Base-by-base conservation (phyloP, 371 early-diverging fungal genomes). In the Choanephora cucurbitarum region DNA sequence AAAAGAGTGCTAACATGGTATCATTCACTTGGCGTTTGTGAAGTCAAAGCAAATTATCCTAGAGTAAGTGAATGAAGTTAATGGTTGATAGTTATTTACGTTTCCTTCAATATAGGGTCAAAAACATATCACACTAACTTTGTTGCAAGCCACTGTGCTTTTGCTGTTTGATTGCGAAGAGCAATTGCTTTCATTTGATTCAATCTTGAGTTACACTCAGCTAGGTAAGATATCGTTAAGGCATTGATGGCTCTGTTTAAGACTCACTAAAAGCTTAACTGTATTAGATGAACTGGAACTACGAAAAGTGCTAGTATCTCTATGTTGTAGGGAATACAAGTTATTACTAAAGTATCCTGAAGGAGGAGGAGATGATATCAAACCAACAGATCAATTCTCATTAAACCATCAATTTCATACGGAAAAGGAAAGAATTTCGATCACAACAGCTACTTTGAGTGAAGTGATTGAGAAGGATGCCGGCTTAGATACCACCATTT, bases 1-100 rank as follows among this genome's bases (percentile, higher is more conserved):
- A 89, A 91, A 14, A 82, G 93, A 53, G 76, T 84, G 9, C 67
- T 98, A 42, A 86, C 86, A 37, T 97, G 95, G 95, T 91, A 92
- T 62, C 86, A 91, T 58, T 77, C 85, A 3, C 79, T 96, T 23
- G 89, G 92, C 6, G 81, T 84, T 28, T 91, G 94, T 61, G 74
- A 90, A 23, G 69, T 95, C 8, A 78, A 76, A 34, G 91, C 89
- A 9, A 39, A 69, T 41, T 94, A 92, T 61, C 84, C 75, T 60
- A 72, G 58, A 60, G 85, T 78, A 57, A 50, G 44, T 54, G n/a
- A n/a, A n/a, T n/a, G n/a, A n/a, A n/a, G n/a, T n/a, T n/a, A n/a
- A n/a, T n/a, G n/a, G n/a, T n/a, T n/a, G n/a, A n/a, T n/a, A n/a
- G n/a, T n/a, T n/a, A n/a, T n/a, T n/a, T n/a, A n/a, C n/a, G n/a